Evolutionary conservation across 495 filamentous ascomycete species (phyloP).

Genomic region (Penicillium subrubescens): DNA sequence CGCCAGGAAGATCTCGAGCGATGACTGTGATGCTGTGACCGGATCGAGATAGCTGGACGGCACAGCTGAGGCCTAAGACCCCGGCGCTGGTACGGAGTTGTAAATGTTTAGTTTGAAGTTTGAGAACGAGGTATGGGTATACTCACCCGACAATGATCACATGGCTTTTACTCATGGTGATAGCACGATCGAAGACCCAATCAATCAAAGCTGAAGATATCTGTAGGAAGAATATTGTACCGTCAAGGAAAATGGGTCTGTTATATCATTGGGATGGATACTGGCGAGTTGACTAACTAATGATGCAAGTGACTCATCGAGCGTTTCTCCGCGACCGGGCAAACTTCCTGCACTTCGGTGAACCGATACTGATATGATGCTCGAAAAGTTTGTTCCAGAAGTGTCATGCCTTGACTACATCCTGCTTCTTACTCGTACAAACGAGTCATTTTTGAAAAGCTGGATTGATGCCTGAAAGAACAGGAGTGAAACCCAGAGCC

Average conservation of each 20-base stretch:
- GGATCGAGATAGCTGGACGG: neutral
- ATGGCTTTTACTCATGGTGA: neutral
- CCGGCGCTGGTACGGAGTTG: neutral
- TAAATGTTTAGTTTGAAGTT: neutral
- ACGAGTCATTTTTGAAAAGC: neutral
- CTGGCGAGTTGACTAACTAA: neutral
- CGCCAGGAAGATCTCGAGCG: slow-evolving; percentile 5
- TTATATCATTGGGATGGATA: neutral
- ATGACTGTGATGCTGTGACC: neutral
- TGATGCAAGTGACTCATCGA: slow-evolving; percentile 1
- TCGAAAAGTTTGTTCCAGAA: neutral
- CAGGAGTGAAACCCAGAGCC: neutral
- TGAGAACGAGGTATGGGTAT: neutral
- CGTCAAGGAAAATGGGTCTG: neutral
- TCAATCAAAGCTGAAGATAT: neutral
- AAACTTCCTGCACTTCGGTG: neutral
- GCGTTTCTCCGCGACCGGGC: neutral
- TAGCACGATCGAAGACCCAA: neutral
- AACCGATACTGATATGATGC: neutral
- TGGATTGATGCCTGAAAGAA: neutral
- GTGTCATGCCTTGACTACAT: neutral
- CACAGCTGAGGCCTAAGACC: slow-evolving; percentile 2
- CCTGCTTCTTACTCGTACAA: neutral
- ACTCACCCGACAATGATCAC: slow-evolving; percentile 1
- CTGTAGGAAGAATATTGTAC: neutral